Evolutionary conservation across 179 eudicot species (phyloP).

Genomic region (Heliamphora ciliata): DNA sequence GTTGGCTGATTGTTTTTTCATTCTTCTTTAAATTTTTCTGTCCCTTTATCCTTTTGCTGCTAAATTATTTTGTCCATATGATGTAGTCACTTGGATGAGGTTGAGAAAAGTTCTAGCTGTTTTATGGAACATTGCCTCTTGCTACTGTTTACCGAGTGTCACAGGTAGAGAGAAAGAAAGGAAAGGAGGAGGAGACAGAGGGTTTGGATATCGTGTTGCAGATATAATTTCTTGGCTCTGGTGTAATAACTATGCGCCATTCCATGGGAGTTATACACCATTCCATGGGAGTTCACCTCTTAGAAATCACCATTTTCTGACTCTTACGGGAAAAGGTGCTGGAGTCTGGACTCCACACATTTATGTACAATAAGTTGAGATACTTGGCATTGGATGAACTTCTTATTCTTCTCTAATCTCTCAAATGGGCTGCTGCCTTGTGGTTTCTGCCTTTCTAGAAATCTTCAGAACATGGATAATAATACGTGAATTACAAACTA

Average conservation of each 20-base stretch:
- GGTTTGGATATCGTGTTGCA: background rate
- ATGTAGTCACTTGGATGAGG: background rate
- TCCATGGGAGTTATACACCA: background rate
- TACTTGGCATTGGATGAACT: background rate
- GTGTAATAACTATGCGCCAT: background rate
- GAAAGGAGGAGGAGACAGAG: background rate
- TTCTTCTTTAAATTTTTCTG: too few species aligned
- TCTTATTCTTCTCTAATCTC: conserved; percentile 10
- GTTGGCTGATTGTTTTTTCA: background rate
- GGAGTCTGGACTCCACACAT: background rate
- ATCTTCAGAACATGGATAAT: conserved; percentile 2
- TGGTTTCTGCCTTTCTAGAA: background rate
- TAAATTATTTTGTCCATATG: background rate
- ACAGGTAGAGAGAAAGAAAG: background rate
- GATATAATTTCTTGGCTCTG: background rate
- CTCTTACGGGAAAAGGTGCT: background rate
- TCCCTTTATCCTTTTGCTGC: too few species aligned
- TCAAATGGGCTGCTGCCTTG: conserved; percentile 2
- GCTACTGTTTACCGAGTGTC: background rate
- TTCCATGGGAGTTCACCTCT: conserved; percentile 9
- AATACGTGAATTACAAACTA: background rate
- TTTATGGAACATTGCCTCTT: background rate
- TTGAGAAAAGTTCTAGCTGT: background rate
- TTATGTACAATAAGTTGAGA: background rate
- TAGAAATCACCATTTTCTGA: conserved; percentile 4